Conservation (phyloP, 768 basidiomycete species). For the Mycena olivaceomarginata region DNA sequence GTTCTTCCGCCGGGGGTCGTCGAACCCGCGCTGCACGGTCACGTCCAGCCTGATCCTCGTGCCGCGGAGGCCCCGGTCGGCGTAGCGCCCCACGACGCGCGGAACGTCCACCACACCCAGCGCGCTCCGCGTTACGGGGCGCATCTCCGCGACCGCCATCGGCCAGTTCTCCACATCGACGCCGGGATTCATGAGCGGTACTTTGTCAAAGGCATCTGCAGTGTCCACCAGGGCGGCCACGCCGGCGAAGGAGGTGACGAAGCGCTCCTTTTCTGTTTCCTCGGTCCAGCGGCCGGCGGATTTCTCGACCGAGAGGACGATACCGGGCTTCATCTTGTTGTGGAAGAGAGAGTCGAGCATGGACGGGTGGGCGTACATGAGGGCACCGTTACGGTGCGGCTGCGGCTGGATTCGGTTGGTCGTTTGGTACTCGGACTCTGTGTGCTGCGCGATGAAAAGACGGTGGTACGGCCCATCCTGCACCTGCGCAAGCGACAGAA, state of each 20-base stretch:
- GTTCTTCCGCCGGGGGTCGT: slow-evolving; percentile 12
- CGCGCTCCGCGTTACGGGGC: not conserved
- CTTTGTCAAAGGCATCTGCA: not conserved
- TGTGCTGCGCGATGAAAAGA: slow-evolving; percentile 59
- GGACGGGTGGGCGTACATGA: slow-evolving; percentile 75
- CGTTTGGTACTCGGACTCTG: slow-evolving; percentile 41
- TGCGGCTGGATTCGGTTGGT: slow-evolving; percentile 71
- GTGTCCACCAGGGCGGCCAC: slow-evolving; percentile 11
- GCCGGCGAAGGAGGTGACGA: slow-evolving; percentile 37
- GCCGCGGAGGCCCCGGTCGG: slow-evolving; percentile 32
- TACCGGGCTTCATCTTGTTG: slow-evolving; percentile 74
- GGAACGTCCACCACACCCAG: slow-evolving; percentile 19
- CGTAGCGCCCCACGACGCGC: slow-evolving; percentile 36
- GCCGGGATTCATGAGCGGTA: slow-evolving; percentile 30
- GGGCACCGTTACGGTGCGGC: slow-evolving; percentile 79
- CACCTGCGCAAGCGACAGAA: slow-evolving; percentile 51
- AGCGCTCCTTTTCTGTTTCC: not conserved
- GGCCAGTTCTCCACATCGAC: slow-evolving; percentile 31
- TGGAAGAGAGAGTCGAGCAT: slow-evolving; percentile 72
- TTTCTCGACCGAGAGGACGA: slow-evolving; percentile 64
- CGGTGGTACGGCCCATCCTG: slow-evolving; percentile 50
- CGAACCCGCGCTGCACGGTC: slow-evolving; percentile 5
- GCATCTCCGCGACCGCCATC: slow-evolving; percentile 33
- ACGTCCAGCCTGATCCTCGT: slow-evolving; percentile 13
- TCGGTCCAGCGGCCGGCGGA: slow-evolving; percentile 3